Percentiles rank a stretch among this genome's conserved stretches.
Conservation (phyloP, 257 asterid genomes). For the Plantago major region DNA sequence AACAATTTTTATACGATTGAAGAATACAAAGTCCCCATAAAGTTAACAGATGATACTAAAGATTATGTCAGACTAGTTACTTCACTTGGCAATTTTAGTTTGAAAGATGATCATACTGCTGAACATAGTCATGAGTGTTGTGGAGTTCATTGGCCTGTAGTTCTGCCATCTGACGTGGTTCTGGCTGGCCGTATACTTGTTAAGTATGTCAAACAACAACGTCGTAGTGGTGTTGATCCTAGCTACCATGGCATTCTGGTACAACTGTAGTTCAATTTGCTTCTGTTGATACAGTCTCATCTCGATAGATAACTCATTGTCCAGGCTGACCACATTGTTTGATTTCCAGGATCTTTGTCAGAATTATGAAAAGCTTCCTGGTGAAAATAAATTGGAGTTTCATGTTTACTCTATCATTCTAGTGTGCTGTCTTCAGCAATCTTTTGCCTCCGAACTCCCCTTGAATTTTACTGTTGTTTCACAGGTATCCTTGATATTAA, state of each 20-base stretch:
- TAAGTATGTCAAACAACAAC: conserved; percentile 46
- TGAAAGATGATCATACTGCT: conserved; percentile 33
- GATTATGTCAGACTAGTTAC: conserved; percentile 43
- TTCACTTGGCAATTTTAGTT: conserved; percentile 28
- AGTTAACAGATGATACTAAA: conserved; percentile 58
- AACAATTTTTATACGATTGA: conserved; percentile 20
- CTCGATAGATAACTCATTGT: conserved; percentile 14
- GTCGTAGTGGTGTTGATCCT: conserved; percentile 27
- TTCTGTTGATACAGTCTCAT: conserved; percentile 12
- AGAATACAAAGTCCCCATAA: conserved; percentile 22
- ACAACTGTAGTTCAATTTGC: not conserved
- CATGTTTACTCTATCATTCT: conserved; percentile 72
- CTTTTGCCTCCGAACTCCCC: conserved; percentile 48
- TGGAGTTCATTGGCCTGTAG: conserved; percentile 84
- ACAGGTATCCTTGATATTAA: conserved; percentile 40
- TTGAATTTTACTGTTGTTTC: conserved; percentile 42
- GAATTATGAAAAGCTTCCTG: conserved; percentile 58
- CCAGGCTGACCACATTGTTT: conserved; percentile 29
- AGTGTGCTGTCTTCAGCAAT: conserved; percentile 62
- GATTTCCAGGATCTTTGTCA: conserved; percentile 72
- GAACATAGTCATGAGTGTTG: conserved; percentile 85
- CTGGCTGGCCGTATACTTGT: conserved; percentile 86
- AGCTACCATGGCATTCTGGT: conserved; percentile 46
- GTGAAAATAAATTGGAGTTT: conserved; percentile 73
- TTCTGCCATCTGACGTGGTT: conserved; percentile 78